These are phyloP conservation scores for Pseudotsuga menziesii DNA, from an alignment of 75 land plant genomes.

Conservation along the genomic window DNA sequence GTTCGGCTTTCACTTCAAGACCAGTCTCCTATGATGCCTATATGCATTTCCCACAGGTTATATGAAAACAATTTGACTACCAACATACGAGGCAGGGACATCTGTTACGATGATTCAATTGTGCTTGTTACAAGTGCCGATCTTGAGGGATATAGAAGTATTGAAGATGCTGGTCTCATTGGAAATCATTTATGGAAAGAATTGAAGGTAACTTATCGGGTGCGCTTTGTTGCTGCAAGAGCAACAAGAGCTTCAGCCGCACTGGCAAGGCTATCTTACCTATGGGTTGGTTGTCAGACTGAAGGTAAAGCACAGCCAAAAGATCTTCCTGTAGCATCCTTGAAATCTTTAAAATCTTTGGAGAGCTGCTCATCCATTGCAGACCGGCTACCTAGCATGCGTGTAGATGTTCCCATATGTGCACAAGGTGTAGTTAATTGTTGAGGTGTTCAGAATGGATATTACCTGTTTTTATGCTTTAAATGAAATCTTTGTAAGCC, in stretches of 20 bases:
- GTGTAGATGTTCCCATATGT: conserved; percentile 24
- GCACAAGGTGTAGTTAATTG: conserved; percentile 31
- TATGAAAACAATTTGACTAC: neutral
- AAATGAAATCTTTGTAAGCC: neutral
- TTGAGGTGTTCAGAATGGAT: conserved; percentile 6
- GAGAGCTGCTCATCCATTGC: conserved; percentile 21
- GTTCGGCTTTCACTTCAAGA: neutral
- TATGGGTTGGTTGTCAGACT: conserved; percentile 37
- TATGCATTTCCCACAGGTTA: conserved; percentile 4
- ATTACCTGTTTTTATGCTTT: neutral
- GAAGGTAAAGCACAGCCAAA: conserved; percentile 19
- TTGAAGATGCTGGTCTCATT: conserved; percentile 38
- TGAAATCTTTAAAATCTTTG: conserved; percentile 6
- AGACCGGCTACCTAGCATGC: conserved; percentile 18
- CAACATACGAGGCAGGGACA: neutral
- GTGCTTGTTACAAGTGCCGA: conserved; percentile 36
- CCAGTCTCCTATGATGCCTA: conserved; percentile 8
- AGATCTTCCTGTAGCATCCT: conserved; percentile 5
- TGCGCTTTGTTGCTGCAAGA: conserved; percentile 34
- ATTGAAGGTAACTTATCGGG: conserved; percentile 25
- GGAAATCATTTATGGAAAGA: conserved; percentile 38
- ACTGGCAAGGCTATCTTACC: conserved; percentile 38
- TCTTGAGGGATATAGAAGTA: conserved; percentile 36
- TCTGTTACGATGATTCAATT: conserved; percentile 24
- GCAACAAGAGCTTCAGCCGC: conserved; percentile 40